phyloP scores from a whole-genome alignment of 1,139 yeast genomes.

The Scheffersomyces parashehatae region DNA sequence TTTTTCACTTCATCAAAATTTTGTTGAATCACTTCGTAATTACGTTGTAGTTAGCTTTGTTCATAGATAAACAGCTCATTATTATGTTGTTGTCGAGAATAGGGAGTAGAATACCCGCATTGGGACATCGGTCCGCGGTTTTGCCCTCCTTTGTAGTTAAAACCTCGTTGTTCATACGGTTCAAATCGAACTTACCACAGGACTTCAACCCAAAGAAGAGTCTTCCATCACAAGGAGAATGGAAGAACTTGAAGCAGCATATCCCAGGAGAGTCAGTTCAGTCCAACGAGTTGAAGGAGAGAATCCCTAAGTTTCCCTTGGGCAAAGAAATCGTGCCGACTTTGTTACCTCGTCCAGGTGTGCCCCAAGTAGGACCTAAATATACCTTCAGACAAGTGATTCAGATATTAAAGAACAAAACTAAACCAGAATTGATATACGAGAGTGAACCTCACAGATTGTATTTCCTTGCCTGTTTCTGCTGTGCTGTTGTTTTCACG shows the following conservation, averaged over 20 bases:
- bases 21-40: neutral
- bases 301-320: slow-evolving; percentile 66
- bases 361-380: slow-evolving; percentile 64
- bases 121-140: neutral
- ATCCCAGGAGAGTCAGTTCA: slow-evolving; percentile 64
- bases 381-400: slow-evolving; percentile 65
- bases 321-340: slow-evolving; percentile 69
- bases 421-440: slow-evolving; percentile 72
- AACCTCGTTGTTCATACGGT: slow-evolving; percentile 10
- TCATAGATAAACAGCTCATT: too few species aligned
- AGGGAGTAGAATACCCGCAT: neutral
- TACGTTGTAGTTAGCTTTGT: too few species aligned
- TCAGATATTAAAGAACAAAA: slow-evolving; percentile 55
- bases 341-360: slow-evolving; percentile 69
- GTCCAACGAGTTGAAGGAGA: slow-evolving; percentile 45
- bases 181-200: slow-evolving; percentile 31
- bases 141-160: slow-evolving; percentile 2
- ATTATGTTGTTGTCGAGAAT: neutral
- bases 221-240: slow-evolving; percentile 40
- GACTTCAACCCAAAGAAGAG: slow-evolving; percentile 25
- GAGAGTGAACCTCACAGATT: slow-evolving; percentile 83
- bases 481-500: slow-evolving; percentile 66
- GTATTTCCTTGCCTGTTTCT: slow-evolving; percentile 69
- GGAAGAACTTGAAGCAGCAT: slow-evolving; percentile 49
- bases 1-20: neutral